Evolutionary conservation across 306 rosid genomes (phyloP).

Genomic region (Casuarina equisetifolia): DNA sequence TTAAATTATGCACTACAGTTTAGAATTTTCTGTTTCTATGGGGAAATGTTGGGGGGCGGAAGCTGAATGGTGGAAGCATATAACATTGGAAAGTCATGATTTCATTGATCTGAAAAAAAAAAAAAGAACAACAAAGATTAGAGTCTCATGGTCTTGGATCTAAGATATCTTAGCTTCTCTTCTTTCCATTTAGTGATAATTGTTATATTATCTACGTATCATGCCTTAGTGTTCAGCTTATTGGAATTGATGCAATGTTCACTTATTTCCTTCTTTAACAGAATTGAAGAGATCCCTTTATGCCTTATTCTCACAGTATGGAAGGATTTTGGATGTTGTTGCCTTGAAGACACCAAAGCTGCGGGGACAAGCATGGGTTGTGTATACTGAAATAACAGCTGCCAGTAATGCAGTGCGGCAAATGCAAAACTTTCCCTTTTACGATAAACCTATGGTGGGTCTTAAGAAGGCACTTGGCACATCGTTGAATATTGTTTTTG

Average conservation of each 20-base stretch:
- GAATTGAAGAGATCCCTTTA: conserved; percentile 95
- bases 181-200: neutral
- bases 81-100: neutral
- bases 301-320: conserved; percentile 94
- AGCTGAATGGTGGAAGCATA: neutral
- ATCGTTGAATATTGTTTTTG: conserved; percentile 18
- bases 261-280: conserved; percentile 28
- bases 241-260: conserved; percentile 2
- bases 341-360: conserved; percentile 90
- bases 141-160: neutral
- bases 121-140: neutral
- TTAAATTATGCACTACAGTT: neutral
- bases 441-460: conserved; percentile 97
- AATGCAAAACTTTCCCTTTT: conserved; percentile 97
- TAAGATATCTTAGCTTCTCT: neutral
- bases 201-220: neutral
- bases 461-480: conserved; percentile 16
- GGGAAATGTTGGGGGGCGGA: neutral
- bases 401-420: conserved; percentile 99
- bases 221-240: neutral
- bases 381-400: conserved; percentile 90
- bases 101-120: neutral
- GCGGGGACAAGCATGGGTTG: conserved; percentile 98
- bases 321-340: conserved; percentile 89
- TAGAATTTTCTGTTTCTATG: neutral